Conservation (phyloP, 1,284 basidiomycete genomes). For the Ceratobasidium sp. region DNA sequence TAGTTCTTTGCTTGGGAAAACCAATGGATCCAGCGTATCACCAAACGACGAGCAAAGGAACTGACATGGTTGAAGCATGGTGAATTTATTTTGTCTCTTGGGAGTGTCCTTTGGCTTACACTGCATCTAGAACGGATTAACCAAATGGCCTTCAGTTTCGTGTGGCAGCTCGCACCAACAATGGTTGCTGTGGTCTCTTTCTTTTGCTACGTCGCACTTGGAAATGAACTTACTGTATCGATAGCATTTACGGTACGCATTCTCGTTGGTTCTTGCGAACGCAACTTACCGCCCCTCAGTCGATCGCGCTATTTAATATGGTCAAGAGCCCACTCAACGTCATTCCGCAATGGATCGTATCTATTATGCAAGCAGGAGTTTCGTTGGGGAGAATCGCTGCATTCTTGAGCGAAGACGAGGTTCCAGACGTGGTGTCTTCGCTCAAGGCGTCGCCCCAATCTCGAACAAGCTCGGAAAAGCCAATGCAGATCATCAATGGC, state of each 20-base stretch:
- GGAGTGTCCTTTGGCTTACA: slow-evolving; percentile 29
- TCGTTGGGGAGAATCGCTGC: slow-evolving; percentile 28
- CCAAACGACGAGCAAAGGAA: slow-evolving; percentile 62
- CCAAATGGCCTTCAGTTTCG: slow-evolving; percentile 67
- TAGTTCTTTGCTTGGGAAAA: slow-evolving; percentile 84
- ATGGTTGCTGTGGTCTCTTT: slow-evolving; percentile 77
- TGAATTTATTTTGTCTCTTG: slow-evolving; percentile 52
- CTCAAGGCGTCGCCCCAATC: slow-evolving; percentile 26
- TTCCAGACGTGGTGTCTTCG: slow-evolving; percentile 28
- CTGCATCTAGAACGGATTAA: slow-evolving; percentile 67
- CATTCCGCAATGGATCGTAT: slow-evolving; percentile 73
- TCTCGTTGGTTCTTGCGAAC: not conserved
- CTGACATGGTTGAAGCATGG: slow-evolving; percentile 77
- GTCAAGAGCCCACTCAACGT: slow-evolving; percentile 70
- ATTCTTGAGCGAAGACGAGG: slow-evolving; percentile 44
- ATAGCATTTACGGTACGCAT: slow-evolving; percentile 74
- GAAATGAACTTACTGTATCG: slow-evolving; percentile 72
- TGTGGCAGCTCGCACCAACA: slow-evolving; percentile 75
- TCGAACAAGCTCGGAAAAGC: slow-evolving; percentile 53
- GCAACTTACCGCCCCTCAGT: slow-evolving; percentile 54
- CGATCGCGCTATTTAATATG: slow-evolving; percentile 73
- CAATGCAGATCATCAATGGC: slow-evolving; percentile 72
- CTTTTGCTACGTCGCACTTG: slow-evolving; percentile 68
- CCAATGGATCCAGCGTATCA: slow-evolving; percentile 72
- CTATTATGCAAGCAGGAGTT: slow-evolving; percentile 61